A percentile compares a stretch with the other conserved stretches of the same genome.
Evolutionary conservation across 257 asterid species (phyloP).

Genomic region (Solanum lignicaule): DNA sequence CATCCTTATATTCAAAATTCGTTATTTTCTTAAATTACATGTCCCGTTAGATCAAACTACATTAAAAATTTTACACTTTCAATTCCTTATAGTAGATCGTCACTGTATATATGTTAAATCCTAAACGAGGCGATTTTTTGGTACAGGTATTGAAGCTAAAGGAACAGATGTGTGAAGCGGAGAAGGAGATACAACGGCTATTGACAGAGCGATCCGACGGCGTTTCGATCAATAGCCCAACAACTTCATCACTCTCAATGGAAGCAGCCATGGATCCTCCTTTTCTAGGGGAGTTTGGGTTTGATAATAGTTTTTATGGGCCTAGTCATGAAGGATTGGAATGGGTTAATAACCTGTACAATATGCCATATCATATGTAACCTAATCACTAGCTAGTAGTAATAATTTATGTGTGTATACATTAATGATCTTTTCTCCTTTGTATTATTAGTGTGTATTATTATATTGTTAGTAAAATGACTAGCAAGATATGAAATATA

Average conservation of each 20-base stretch:
- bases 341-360: conserved; percentile 15
- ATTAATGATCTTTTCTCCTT: conserved; percentile 4
- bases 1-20: no score
- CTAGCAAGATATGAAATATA: not conserved
- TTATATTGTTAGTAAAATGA: not conserved
- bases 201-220: conserved; percentile 20
- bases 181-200: conserved; percentile 37
- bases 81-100: no score
- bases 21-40: no score
- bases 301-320: conserved; percentile 30
- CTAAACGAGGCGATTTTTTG: not conserved
- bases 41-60: not conserved
- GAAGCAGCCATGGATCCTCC: conserved; percentile 25
- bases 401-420: not conserved
- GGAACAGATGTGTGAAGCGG: conserved; percentile 41
- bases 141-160: conserved; percentile 34
- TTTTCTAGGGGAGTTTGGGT: conserved; percentile 36
- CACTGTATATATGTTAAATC: not conserved
- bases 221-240: conserved; percentile 40
- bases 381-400: not conserved
- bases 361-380: not conserved
- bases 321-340: conserved; percentile 15
- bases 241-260: conserved; percentile 28
- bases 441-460: conserved; percentile 13
- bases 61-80: no score